Evolutionary conservation across 2,329 filamentous ascomycete species (phyloP).

Genomic region (Cercospora brassicicola): DNA sequence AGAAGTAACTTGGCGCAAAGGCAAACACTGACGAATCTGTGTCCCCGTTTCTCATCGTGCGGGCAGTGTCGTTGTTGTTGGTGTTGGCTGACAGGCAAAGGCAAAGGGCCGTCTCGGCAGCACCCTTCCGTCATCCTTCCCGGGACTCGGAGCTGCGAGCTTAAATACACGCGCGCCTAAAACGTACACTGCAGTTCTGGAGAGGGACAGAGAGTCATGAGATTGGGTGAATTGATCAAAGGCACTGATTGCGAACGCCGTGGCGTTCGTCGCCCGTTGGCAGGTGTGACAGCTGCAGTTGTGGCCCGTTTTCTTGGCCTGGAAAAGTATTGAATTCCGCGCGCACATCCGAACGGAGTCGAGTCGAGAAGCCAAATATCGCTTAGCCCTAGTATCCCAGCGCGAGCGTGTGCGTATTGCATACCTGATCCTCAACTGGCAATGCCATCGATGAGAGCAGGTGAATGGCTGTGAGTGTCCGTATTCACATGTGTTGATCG

Average conservation of each 20-base stretch:
- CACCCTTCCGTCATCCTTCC: neutral
- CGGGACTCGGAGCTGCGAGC: neutral
- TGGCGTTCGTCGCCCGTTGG: neutral
- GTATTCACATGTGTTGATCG: neutral
- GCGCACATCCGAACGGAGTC: neutral
- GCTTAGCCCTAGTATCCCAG: neutral
- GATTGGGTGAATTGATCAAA: neutral
- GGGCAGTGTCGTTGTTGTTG: neutral
- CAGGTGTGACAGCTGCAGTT: neutral
- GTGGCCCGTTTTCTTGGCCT: neutral
- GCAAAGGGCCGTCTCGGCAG: neutral
- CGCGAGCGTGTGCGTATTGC: neutral
- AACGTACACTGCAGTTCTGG: neutral
- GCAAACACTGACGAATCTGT: neutral
- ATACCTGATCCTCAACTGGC: neutral
- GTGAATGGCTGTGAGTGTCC: neutral
- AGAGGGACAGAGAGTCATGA: neutral
- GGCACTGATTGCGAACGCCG: neutral
- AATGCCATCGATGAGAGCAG: neutral
- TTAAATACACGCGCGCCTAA: constrained; percentile 7
- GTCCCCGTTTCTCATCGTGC: neutral
- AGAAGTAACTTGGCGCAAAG: neutral
- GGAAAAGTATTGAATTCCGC: neutral
- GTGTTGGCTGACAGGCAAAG: neutral
- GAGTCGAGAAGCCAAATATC: neutral